These are phyloP conservation scores for Zasmidium cellare DNA, from an alignment of 2,329 filamentous ascomycete genomes.

Conservation along the genomic window DNA sequence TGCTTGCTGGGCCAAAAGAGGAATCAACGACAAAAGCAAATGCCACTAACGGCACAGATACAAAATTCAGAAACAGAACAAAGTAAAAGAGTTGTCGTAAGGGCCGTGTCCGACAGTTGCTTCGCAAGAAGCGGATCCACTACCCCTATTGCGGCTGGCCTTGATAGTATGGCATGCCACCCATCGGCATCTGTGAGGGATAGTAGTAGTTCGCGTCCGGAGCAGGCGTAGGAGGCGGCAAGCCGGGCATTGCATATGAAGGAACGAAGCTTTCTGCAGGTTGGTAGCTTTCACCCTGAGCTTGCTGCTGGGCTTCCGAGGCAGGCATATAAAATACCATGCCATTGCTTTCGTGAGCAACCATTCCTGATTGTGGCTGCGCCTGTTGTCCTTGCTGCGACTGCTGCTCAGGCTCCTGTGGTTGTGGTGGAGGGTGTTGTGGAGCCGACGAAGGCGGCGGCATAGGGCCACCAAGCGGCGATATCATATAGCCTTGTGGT, in stretches of 20 bases:
- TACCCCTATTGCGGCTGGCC: constrained; percentile 12
- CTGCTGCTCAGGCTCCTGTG: constrained; percentile 11
- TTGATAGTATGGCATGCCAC: constrained; percentile 20
- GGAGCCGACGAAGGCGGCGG: constrained; percentile 21
- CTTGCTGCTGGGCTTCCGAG: constrained; percentile 29
- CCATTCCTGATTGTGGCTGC: constrained; percentile 53
- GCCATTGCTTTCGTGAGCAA: constrained; percentile 87
- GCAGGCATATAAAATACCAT: constrained; percentile 81
- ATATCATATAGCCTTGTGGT: constrained; percentile 32
- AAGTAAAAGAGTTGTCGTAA: background rate
- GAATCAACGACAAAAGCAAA: background rate
- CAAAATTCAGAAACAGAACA: background rate
- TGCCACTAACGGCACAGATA: background rate
- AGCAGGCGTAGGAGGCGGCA: constrained; percentile 30
- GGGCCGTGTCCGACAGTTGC: background rate
- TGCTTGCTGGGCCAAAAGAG: constrained; percentile 1
- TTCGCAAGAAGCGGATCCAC: background rate
- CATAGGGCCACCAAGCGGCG: constrained; percentile 38
- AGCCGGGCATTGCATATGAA: constrained; percentile 34
- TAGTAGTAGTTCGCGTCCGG: constrained; percentile 27
- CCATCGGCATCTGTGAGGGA: constrained; percentile 17
- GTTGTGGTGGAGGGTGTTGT: constrained; percentile 21
- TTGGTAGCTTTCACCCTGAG: constrained; percentile 30
- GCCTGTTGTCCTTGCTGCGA: constrained; percentile 3
- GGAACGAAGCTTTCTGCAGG: constrained; percentile 37